Conservation (phyloP, 768 basidiomycete species). For the Kwoniella mangroviensis region DNA sequence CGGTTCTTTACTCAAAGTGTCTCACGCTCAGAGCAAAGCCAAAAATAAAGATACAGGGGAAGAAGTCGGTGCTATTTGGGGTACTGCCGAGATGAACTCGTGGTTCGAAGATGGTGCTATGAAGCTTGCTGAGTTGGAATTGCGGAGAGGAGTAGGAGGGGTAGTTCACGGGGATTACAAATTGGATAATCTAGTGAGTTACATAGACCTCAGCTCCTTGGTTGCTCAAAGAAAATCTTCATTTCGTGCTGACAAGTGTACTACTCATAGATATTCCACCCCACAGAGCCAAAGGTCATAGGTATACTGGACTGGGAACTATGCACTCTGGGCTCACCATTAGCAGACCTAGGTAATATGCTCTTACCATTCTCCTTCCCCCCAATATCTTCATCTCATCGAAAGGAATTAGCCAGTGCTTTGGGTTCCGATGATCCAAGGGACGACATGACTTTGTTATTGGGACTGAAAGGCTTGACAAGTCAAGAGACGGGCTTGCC, state of each 20-base stretch:
- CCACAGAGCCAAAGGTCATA: constrained; percentile 86
- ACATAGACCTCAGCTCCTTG: neutral
- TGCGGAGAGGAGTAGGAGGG: constrained; percentile 68
- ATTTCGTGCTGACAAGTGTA: neutral
- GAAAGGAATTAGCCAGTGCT: neutral
- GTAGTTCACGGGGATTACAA: constrained; percentile 98
- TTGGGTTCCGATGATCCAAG: constrained; percentile 54
- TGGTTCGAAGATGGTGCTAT: constrained; percentile 69
- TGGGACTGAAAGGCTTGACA: constrained; percentile 70
- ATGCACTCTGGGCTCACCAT: constrained; percentile 90
- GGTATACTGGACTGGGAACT: constrained; percentile 98
- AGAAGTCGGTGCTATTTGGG: constrained; percentile 71
- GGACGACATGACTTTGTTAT: constrained; percentile 59
- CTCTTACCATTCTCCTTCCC: constrained; percentile 75
- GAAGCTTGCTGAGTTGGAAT: constrained; percentile 74
- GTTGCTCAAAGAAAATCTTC: no score
- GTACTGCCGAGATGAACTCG: constrained; percentile 69
- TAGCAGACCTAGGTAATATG: constrained; percentile 88
- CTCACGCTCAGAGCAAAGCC: constrained; percentile 73
- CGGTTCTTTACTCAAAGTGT: constrained; percentile 81
- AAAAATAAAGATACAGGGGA: constrained; percentile 69
- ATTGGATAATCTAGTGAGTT: constrained; percentile 82
- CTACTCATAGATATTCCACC: constrained; percentile 69
- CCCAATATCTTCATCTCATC: constrained; percentile 40
- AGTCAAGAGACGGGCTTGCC: constrained; percentile 65